Base-by-base conservation (phyloP, 164 flowering plant genomes). In the Berberis vulgaris region DNA sequence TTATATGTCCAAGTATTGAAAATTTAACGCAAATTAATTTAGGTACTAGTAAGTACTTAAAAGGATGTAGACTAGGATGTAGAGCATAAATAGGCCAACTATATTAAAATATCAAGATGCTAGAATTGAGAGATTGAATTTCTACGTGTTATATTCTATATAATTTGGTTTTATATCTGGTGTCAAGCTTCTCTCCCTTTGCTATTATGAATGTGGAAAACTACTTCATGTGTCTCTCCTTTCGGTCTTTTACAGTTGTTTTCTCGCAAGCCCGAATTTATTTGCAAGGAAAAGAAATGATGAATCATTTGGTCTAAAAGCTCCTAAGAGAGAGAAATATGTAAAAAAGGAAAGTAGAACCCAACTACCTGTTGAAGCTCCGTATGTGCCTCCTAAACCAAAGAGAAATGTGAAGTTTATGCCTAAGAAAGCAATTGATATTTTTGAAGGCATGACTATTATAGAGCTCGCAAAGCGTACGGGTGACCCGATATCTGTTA, bases 391-490 rank as follows among this genome's bases (percentile, higher is more conserved):
- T 26, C 26, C 26, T 26, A 26, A 26, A 54, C 88, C 73, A 39
- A 81, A 76, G 70, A 80, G 57, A 64, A 43, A 64, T 58, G 65
- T 71, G 26, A 83, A 82, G 70, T 61, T 79, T 6, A 65, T 59
- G 38, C 69, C 81, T 50, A 82, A 80, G 65, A 85, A 77, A 71
- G 88, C 82, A 43, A 72, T 93, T 70, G 90, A 90, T 39, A 93
- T 93, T 61, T 93, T 93, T 75, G 98, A 89, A 69, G 97, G 98
- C 71, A 89, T 92, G 84, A 82, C 98, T 9, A 52, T 83, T 55
- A 74, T 68, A 49, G 98, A 93, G 82, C 94, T 90, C 64, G 82
- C 92, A 5, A 86, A 90, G 76, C 83, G 84, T 47, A 72, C 94
- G 50, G 86, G 94, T 66, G 69, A 72, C 57, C 68, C 86, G 56